Evolutionary conservation across 805 yeast species (phyloP).

Genomic region (Ogataea paradorogensis): DNA sequence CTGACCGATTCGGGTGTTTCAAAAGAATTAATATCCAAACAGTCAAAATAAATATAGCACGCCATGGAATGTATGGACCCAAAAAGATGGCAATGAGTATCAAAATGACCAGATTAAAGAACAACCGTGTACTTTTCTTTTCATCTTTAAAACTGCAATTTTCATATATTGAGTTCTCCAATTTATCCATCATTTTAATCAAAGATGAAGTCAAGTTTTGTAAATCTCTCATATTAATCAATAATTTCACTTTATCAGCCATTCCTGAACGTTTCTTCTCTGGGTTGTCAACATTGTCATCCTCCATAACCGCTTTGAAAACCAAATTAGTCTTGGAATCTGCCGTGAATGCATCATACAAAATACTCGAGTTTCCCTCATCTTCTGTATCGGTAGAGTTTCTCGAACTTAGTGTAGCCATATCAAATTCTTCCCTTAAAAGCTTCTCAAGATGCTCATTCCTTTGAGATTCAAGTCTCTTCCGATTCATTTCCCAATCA

Average conservation of each 20-base stretch:
- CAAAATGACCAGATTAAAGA: slow-evolving; percentile 40
- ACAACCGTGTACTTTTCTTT: slow-evolving; percentile 58
- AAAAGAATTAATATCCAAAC: slow-evolving; percentile 55
- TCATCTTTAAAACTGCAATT: slow-evolving; percentile 74
- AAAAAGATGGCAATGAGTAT: slow-evolving; percentile 42
- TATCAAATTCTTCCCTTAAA: slow-evolving; percentile 8
- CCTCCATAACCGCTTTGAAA: slow-evolving; percentile 16
- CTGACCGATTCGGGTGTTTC: slow-evolving; percentile 57
- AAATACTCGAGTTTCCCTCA: slow-evolving; percentile 12
- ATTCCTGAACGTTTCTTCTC: slow-evolving; percentile 15
- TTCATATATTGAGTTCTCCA: slow-evolving; percentile 56
- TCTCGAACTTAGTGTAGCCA: slow-evolving; percentile 15
- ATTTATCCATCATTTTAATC: slow-evolving; percentile 45
- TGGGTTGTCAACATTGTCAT: slow-evolving; percentile 7
- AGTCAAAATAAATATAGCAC: slow-evolving; percentile 46
- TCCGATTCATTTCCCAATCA: slow-evolving; percentile 20
- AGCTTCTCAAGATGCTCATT: slow-evolving; percentile 11
- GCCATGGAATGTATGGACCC: slow-evolving; percentile 63
- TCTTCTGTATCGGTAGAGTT: slow-evolving; percentile 20
- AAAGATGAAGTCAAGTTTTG: slow-evolving; percentile 62
- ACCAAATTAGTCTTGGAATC: slow-evolving; percentile 14
- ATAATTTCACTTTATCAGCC: slow-evolving; percentile 36
- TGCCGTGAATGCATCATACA: slow-evolving; percentile 19
- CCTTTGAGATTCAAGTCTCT: slow-evolving; percentile 8
- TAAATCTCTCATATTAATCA: slow-evolving; percentile 68